Conservation (phyloP, 2,329 filamentous ascomycete genomes). For the Canariomyces notabilis region DNA sequence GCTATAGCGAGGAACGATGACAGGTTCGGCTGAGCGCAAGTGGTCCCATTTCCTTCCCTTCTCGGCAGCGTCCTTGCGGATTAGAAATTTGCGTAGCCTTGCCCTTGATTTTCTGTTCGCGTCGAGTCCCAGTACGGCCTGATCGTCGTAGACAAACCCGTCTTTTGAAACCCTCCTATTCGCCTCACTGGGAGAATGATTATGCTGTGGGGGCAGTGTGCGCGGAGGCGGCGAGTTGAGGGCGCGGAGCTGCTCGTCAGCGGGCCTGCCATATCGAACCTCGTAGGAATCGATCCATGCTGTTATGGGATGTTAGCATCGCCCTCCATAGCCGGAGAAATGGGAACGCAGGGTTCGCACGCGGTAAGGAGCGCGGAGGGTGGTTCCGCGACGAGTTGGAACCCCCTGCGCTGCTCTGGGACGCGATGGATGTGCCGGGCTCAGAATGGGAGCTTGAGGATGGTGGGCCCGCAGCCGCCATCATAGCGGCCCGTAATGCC, state of each 20-base stretch:
- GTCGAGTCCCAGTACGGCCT: slow-evolving; percentile 32
- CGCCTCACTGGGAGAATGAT: slow-evolving; percentile 36
- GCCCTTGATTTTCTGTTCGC: slow-evolving; percentile 24
- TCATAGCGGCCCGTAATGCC: slow-evolving; percentile 11
- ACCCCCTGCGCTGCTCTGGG: slow-evolving; percentile 12
- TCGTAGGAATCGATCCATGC: slow-evolving; percentile 49
- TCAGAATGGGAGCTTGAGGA: slow-evolving; percentile 22
- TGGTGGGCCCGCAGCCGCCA: slow-evolving; percentile 19
- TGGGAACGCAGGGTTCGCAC: slow-evolving; percentile 19
- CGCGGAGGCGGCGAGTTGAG: slow-evolving; percentile 35
- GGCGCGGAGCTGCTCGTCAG: slow-evolving; percentile 36
- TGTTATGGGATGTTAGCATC: slow-evolving; percentile 24
- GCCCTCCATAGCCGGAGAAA: not conserved
- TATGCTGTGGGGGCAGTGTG: slow-evolving; percentile 38
- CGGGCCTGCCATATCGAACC: slow-evolving; percentile 34
- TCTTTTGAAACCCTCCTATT: slow-evolving; percentile 43
- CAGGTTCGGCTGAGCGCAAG: slow-evolving; percentile 52
- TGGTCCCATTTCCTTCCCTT: slow-evolving; percentile 56
- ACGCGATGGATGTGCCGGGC: slow-evolving; percentile 16
- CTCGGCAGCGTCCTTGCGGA: slow-evolving; percentile 41
- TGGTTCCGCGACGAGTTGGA: slow-evolving; percentile 11
- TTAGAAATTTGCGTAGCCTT: slow-evolving; percentile 43
- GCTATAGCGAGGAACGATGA: slow-evolving; percentile 49
- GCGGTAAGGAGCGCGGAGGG: slow-evolving; percentile 26
- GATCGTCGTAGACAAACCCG: slow-evolving; percentile 42